phyloP scores from a whole-genome alignment of 2,329 filamentous ascomycete genomes.

The Rhinocladiella mackenziei region DNA sequence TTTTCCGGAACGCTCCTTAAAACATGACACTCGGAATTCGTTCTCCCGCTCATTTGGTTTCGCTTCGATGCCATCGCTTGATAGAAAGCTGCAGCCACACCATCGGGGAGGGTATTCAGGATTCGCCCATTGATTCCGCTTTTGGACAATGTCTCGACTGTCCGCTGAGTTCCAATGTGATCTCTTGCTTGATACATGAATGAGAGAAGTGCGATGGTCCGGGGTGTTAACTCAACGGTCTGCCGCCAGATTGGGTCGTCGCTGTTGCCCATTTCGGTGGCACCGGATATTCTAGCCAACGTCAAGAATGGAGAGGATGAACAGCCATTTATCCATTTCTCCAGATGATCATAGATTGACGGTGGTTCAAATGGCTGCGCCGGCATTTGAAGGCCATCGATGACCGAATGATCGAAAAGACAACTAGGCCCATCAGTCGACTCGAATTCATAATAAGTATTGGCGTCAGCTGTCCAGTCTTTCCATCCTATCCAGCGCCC shows the following conservation, averaged over 20 bases:
- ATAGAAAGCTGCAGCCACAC: constrained; percentile 72
- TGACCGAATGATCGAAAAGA: constrained; percentile 52
- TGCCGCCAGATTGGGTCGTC: constrained; percentile 7
- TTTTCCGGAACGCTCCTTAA: neutral
- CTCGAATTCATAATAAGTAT: constrained; percentile 59
- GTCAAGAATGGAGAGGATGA: constrained; percentile 44
- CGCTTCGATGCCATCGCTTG: constrained; percentile 65
- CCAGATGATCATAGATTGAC: constrained; percentile 56
- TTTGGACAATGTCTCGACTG: constrained; percentile 42
- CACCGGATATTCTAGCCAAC: constrained; percentile 47
- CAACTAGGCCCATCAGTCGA: constrained; percentile 53
- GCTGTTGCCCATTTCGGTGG: constrained; percentile 2
- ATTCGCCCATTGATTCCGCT: constrained; percentile 52
- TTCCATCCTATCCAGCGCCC: constrained; percentile 75
- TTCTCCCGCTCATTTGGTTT: neutral
- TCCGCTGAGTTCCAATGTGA: constrained; percentile 4
- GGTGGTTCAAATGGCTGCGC: constrained; percentile 54
- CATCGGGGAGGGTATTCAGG: constrained; percentile 83
- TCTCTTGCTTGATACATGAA: constrained; percentile 6
- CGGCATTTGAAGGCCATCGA: constrained; percentile 44
- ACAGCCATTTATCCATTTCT: constrained; percentile 29
- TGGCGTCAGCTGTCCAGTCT: constrained; percentile 53
- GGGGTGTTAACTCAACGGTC: constrained; percentile 13
- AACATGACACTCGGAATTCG: neutral
- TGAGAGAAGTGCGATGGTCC: constrained; percentile 16